These are phyloP conservation scores for Kazachstania taianensis DNA, from an alignment of 805 yeast genomes.

Conservation along the genomic window DNA sequence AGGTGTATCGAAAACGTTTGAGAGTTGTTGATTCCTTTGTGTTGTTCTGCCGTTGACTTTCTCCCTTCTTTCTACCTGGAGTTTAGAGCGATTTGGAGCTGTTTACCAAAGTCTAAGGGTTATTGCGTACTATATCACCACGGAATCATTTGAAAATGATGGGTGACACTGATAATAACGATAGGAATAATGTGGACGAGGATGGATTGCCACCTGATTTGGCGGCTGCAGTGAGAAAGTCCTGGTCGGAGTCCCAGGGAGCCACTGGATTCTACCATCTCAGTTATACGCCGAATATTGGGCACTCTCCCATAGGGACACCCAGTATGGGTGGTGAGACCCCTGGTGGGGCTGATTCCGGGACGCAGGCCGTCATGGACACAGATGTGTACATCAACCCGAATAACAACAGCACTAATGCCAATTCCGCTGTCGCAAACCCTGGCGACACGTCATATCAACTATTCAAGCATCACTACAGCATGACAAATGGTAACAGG, in stretches of 20 bases:
- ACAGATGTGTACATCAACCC: too few species aligned
- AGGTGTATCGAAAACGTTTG: too few species aligned
- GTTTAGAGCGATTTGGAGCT: too few species aligned
- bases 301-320: conserved; percentile 15
- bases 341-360: background rate
- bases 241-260: conserved; percentile 21
- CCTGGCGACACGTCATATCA: conserved; percentile 12
- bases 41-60: too few species aligned
- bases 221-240: conserved; percentile 25
- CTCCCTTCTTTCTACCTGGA: too few species aligned
- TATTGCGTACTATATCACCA: too few species aligned
- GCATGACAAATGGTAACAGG: conserved; percentile 17
- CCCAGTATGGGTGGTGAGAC: conserved; percentile 4
- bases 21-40: too few species aligned
- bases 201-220: conserved; percentile 19
- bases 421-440: background rate
- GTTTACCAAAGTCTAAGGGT: too few species aligned
- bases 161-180: too few species aligned
- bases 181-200: background rate
- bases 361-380: background rate
- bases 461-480: conserved; percentile 21
- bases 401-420: background rate
- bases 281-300: background rate
- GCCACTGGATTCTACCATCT: background rate
- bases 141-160: too few species aligned